Percentiles rank a stretch among this genome's conserved stretches.
phyloP scores from a whole-genome alignment of 2,329 filamentous ascomycete genomes.

The Nannizziopsis arthrosporioides region DNA sequence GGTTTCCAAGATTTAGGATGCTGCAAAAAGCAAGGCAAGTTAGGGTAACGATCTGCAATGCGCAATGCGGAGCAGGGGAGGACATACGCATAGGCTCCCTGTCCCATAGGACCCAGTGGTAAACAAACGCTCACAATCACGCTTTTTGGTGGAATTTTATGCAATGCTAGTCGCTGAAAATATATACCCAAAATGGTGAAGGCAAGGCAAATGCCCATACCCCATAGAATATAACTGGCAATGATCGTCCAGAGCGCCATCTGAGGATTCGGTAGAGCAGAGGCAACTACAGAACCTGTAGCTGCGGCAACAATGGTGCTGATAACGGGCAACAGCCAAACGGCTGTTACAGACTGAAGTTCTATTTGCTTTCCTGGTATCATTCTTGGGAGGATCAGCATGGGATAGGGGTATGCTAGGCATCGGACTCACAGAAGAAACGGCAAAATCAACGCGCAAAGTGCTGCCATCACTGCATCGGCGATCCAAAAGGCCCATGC shows the following conservation, averaged over 20 bases:
- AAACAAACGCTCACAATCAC: conserved; percentile 59
- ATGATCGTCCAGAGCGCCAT: conserved; percentile 53
- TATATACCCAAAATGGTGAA: conserved; percentile 57
- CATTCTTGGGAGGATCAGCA: conserved; percentile 16
- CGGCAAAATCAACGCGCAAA: conserved; percentile 45
- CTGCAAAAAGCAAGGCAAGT: conserved; percentile 11
- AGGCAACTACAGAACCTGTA: conserved; percentile 52
- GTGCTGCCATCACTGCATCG: conserved; percentile 43
- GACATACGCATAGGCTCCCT: conserved; percentile 48
- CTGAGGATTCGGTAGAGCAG: conserved; percentile 43
- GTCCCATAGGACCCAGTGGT: conserved; percentile 55
- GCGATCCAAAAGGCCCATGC: conserved; percentile 51
- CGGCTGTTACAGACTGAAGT: conserved; percentile 53
- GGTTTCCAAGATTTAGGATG: conserved; percentile 41
- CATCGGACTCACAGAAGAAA: conserved; percentile 39
- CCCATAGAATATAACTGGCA: conserved; percentile 59
- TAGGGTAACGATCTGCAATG: background rate
- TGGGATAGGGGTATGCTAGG: background rate
- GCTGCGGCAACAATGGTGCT: conserved; percentile 55
- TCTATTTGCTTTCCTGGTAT: conserved; percentile 31
- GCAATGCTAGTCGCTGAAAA: conserved; percentile 55
- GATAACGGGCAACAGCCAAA: conserved; percentile 56
- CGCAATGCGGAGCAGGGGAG: conserved; percentile 11
- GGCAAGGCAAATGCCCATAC: conserved; percentile 50
- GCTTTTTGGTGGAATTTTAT: conserved; percentile 57